Base-by-base conservation (phyloP, 2,329 filamentous ascomycete genomes). In the Diaporthe citrichinensis region DNA sequence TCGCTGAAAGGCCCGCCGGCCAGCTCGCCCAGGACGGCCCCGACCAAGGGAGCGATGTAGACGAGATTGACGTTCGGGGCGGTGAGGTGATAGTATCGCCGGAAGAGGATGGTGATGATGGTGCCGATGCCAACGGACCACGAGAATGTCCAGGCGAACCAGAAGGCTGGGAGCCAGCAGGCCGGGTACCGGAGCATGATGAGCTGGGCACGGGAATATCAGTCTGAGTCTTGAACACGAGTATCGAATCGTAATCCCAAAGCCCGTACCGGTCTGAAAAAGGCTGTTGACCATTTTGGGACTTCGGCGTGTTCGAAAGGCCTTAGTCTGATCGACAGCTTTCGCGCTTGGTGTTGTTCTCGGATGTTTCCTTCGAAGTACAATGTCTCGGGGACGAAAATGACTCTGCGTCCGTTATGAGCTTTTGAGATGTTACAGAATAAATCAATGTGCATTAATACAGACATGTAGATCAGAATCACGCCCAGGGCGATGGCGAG, bases 61-160 rank as follows among this genome's bases (percentile, higher is more conserved):
- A 51, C 61, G 61, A 67, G 61, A 20, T 49, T 67, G 41, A 67
- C 44, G 20, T 49, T 49, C 9, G 61, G 61, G 20, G 41, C 41
- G 2, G 61, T 34, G 41, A 67, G 20, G 20, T 49, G 28, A 20
- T 67, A 67, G 10, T 49, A 14, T 6, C 44, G 20, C 20, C 28
- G 44, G 44, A 67, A 51, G 9, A 51, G 28, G 44, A 49, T 36
- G 28, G 61, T 51, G 61, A 67, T 49, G 10, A 67, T n/a, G 2
- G 61, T 67, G 4, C 61, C 44, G 20, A 67, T 67, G 10, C 61
- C 44, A 44, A 51, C 61, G 25, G 28, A 67, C 41, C 61, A 67
- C 1, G 41, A 49, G 28, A 51, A 67, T 7, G 61, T 67, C 61
- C 61, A 67, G 1, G 61, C 44, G 44, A 67, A 67, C 61, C 61